phyloP scores from a whole-genome alignment of 352 stramenopile genomes.

The Phytopythium boreale region DNA sequence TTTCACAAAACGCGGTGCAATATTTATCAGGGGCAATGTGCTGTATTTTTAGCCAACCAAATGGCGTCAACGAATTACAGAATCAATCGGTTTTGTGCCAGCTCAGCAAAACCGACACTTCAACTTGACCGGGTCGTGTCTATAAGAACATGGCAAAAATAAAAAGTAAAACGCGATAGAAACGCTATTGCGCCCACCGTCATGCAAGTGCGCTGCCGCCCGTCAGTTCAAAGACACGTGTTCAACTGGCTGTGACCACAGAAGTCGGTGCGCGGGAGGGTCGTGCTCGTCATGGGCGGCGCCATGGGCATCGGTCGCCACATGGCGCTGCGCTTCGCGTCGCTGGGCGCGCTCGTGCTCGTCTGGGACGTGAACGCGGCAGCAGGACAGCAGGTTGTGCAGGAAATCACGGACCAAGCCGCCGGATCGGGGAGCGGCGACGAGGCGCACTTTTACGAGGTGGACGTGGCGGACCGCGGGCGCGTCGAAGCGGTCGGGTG shows the following conservation, averaged over 20 bases:
- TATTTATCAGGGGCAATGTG: too few relatives aligned
- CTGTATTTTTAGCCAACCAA: too few relatives aligned
- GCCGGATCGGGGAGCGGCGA: not conserved
- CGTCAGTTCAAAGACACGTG: not conserved
- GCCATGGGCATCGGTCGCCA: constrained; percentile 45
- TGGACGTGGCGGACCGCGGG: constrained; percentile 33
- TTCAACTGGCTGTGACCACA: constrained; percentile 7
- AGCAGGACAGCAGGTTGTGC: constrained; percentile 19
- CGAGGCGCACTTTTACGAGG: constrained; percentile 26
- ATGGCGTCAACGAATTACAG: not conserved
- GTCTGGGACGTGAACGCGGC: constrained; percentile 35
- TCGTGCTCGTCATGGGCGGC: constrained; percentile 54
- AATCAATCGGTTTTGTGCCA: not conserved
- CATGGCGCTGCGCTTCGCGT: constrained; percentile 31
- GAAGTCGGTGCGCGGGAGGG: constrained; percentile 39
- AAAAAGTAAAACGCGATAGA: too few relatives aligned
- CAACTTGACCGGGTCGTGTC: too few relatives aligned
- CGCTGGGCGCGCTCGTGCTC: constrained; percentile 25
- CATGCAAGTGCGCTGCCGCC: too few relatives aligned
- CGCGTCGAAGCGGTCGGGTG: constrained; percentile 13
- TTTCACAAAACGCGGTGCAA: too few relatives aligned
- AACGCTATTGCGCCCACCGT: too few relatives aligned
- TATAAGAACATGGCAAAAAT: too few relatives aligned
- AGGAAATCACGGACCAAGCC: constrained; percentile 17
- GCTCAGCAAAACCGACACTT: too few relatives aligned